Percentiles rank a stretch among this genome's conserved stretches.
These are phyloP conservation scores for Populus nigra DNA, from an alignment of 345 rosid species.

Conservation along the genomic window DNA sequence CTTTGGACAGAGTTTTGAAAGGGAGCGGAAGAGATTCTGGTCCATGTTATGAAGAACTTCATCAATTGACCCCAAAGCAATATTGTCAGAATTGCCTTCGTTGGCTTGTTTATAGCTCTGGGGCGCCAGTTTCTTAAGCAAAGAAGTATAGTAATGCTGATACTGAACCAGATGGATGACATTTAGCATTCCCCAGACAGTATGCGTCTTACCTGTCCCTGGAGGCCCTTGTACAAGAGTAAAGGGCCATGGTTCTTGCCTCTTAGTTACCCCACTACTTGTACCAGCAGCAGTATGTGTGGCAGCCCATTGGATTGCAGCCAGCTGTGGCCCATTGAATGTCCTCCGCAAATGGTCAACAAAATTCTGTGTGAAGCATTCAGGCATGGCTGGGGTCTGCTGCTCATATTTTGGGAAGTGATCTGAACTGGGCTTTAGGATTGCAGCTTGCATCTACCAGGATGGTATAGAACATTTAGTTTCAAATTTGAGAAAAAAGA, in stretches of 20 bases:
- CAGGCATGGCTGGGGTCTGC: slow-evolving; percentile 89
- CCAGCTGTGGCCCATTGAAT: slow-evolving; percentile 89
- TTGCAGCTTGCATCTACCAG: slow-evolving; percentile 87
- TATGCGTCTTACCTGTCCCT: slow-evolving; percentile 99
- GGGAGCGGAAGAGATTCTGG: slow-evolving; percentile 86
- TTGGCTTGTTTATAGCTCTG: slow-evolving; percentile 87
- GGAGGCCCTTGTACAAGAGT: slow-evolving; percentile 99
- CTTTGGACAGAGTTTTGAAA: slow-evolving; percentile 93
- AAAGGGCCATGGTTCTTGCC: slow-evolving; percentile 98
- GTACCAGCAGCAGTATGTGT: slow-evolving; percentile 99
- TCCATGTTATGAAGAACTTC: slow-evolving; percentile 99
- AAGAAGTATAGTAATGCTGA: slow-evolving; percentile 92
- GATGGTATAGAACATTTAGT: neutral
- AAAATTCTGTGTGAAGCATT: slow-evolving; percentile 88
- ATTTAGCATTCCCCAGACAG: slow-evolving; percentile 99
- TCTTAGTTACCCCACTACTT: slow-evolving; percentile 70
- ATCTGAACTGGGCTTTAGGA: slow-evolving; percentile 85
- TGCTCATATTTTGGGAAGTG: slow-evolving; percentile 92
- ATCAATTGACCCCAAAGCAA: slow-evolving; percentile 82
- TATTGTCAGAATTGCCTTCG: slow-evolving; percentile 65
- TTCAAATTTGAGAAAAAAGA: neutral
- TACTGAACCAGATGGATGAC: slow-evolving; percentile 98
- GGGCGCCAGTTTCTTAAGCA: slow-evolving; percentile 94
- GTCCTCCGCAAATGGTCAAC: slow-evolving; percentile 69
- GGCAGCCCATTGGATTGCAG: slow-evolving; percentile 98